These are phyloP conservation scores for Hortiboletus flavorubellus DNA, from an alignment of 768 basidiomycete species.

Conservation along the genomic window DNA sequence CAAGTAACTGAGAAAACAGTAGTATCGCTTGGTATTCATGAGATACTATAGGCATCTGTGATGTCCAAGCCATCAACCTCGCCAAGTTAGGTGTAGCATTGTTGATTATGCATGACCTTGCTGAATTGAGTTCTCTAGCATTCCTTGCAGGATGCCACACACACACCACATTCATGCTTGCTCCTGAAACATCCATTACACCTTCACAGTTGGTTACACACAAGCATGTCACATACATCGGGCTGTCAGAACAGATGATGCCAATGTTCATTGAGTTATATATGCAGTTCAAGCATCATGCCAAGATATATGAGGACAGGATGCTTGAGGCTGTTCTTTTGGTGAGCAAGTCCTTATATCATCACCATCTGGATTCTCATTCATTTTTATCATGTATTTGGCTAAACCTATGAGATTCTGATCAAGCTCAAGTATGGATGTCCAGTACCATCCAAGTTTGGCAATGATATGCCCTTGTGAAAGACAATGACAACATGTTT, in stretches of 20 bases:
- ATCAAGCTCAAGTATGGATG: conserved; percentile 95
- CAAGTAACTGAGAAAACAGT: conserved; percentile 6
- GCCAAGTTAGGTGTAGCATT: conserved; percentile 60
- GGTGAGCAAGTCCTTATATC: conserved; percentile 39
- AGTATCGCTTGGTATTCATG: conserved; percentile 28
- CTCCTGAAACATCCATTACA: conserved; percentile 10
- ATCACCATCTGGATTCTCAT: background rate
- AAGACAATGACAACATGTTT: conserved; percentile 88
- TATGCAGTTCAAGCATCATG: conserved; percentile 55
- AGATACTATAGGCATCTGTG: too few species aligned
- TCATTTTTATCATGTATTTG: background rate
- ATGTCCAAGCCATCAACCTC: conserved; percentile 64
- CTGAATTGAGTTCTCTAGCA: conserved; percentile 83
- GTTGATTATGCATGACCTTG: conserved; percentile 75
- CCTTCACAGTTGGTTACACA: conserved; percentile 29
- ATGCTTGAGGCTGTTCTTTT: conserved; percentile 79
- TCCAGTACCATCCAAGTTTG: conserved; percentile 83
- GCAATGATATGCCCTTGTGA: conserved; percentile 87
- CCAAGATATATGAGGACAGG: conserved; percentile 71
- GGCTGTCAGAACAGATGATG: conserved; percentile 84
- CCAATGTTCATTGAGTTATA: conserved; percentile 80
- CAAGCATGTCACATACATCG: conserved; percentile 84
- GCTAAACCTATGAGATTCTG: conserved; percentile 81
- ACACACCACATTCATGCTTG: conserved; percentile 19
- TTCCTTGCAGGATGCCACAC: conserved; percentile 79